Evolutionary conservation across 305 asterid genomes (phyloP), one percentile per base, ranked within the genome.

Genomic region (Plantago coronopus): DNA sequence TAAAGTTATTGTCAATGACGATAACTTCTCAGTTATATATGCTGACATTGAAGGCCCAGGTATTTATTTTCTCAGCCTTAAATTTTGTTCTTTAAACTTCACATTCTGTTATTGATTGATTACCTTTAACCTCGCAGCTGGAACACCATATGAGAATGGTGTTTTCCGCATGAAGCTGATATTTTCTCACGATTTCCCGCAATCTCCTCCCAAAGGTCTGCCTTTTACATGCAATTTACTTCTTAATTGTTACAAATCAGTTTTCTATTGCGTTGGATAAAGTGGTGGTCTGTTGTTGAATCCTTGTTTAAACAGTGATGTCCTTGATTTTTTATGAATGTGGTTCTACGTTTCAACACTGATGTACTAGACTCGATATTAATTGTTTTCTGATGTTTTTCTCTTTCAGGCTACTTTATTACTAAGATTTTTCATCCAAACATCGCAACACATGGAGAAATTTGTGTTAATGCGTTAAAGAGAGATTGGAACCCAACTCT

Each of bases 21-120:
- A 88, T 73, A 85, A 91, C 53, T 89, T 91, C 75, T 86, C 98
- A 17, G 75, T 79, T 64, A 88, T 91, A 68, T 79, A 45, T 71
- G 98, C 97, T 74, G 98, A 89, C 57, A 86, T 91, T 55, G 97
- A 89, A 49, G 98, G 98, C 74, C 98, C 98, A 72, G 97, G 97
- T 89, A 76, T 58, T 47, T 11, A 20, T 62, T 48, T 64, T 29
- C 34, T 37, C 12, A 54, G 64, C 58, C 63, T 42, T 60, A 4
- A 38, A 53, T 17, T 54, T 68, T 45, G 42, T 44, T 56, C 62
- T 45, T 61, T 17, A 21, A 46, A 34, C 59, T 49, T 57, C 61
- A 21, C 16, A 18, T 49, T 40, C 34, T 58, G 69, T 40, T 58
- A 37, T 73, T 15, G 65, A 78, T 75, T 67, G 54, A 54, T 59